Evolutionary conservation across 768 basidiomycete species (phyloP), one percentile per base, ranked within the genome.

Genomic region (Leucocoprinus sp.): DNA sequence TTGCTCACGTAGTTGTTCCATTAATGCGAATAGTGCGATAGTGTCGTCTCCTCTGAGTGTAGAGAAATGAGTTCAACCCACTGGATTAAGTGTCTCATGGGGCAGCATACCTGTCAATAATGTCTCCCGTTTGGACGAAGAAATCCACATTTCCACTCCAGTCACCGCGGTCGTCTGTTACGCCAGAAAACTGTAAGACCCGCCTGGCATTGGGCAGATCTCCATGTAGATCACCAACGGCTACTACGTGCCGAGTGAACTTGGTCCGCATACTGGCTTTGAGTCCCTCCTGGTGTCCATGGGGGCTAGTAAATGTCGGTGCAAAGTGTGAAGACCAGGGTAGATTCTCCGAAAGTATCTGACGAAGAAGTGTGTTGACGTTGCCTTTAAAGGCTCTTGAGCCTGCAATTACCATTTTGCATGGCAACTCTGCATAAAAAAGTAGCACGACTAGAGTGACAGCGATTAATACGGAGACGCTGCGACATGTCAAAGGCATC

Each of bases 101-200:
- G 27, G 49, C 11, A 14, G 57, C 71, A 35, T 50, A 85, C 91
- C 93, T 69, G 64, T 96, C 93, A 44, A 97, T 87, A 24, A 96
- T 93, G 63, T 97, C 93, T 2, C 93, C 93, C 0, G 93, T 96
- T 68, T 98, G 95, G 14, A 96, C 92, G 47, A 97, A 82, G 37
- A 84, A 80, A 57, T 92, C 86, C 1, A 84, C 76, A 22, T 84
- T 68, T 4, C 87, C 91, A 2, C 79, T 76, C 95, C 95, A 98
- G 45, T 81, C 69, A 1, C 81, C 81, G 5, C 73, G 56, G 8
- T 75, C 72, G 54, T 92, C 80, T 2, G 84, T 78, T 4, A 97
- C 82, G 1, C 72, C 71, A 1, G 89, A 78, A 70, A 92, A 91
- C 27, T 82, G 69, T 23, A 98, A 68, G 17, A 97, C 91, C 33